Conservation (phyloP, 2,329 filamentous ascomycete genomes). For the Colletotrichum orchidophilum region DNA sequence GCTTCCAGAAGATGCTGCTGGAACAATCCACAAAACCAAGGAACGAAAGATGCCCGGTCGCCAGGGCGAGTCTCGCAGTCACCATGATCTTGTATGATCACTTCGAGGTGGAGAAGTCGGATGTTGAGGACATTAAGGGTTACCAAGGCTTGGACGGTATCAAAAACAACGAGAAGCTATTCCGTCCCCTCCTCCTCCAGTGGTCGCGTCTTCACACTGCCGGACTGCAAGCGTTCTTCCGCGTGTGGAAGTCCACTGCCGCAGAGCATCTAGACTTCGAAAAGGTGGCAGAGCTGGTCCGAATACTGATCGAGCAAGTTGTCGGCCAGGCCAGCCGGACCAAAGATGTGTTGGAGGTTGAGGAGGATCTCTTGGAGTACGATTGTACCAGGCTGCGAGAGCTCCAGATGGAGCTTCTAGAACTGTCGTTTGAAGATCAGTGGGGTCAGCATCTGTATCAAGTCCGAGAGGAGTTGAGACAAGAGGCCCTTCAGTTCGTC, state of each 20-base stretch:
- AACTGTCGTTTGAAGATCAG: conserved; percentile 90
- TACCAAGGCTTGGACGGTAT: conserved; percentile 79
- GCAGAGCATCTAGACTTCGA: conserved; percentile 89
- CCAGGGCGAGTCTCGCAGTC: conserved; percentile 84
- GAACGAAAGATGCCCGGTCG: conserved; percentile 84
- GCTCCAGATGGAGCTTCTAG: conserved; percentile 92
- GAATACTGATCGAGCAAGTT: conserved; percentile 89
- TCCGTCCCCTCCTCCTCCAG: conserved; percentile 87
- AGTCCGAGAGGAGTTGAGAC: conserved; percentile 89
- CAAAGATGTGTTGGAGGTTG: conserved; percentile 86
- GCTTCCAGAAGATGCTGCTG: conserved; percentile 89
- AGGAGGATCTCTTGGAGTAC: conserved; percentile 87
- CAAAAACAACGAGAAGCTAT: conserved; percentile 85
- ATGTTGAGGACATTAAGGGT: conserved; percentile 79
- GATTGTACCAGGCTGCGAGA: conserved; percentile 82
- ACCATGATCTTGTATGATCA: conserved; percentile 93
- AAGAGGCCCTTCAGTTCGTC: conserved; percentile 94
- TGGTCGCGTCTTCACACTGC: conserved; percentile 93
- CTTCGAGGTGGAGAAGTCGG: conserved; percentile 89
- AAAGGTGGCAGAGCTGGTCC: conserved; percentile 90
- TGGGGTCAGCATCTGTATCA: conserved; percentile 92
- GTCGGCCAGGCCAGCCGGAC: conserved; percentile 83
- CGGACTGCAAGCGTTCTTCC: conserved; percentile 85
- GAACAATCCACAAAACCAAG: conserved; percentile 83
- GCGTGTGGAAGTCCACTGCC: conserved; percentile 90